Conservation (phyloP, 257 asterid genomes). For the Echites panduratus region DNA sequence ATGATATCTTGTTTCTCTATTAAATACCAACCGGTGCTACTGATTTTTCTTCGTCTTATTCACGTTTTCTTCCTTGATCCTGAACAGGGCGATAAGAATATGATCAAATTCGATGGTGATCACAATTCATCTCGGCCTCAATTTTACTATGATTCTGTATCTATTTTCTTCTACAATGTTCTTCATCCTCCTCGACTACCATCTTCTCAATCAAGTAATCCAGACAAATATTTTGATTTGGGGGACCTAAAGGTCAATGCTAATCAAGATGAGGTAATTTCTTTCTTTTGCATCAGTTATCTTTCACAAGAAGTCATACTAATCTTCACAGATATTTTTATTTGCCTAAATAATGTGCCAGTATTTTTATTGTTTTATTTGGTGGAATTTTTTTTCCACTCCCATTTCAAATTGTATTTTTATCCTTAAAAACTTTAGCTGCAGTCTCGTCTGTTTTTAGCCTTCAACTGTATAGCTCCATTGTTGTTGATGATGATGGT, state of each 20-base stretch:
- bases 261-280: conserved; percentile 65
- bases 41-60: conserved; percentile 1
- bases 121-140: conserved; percentile 98
- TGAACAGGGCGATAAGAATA: conserved; percentile 87
- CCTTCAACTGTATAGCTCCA: neutral
- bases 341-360: neutral
- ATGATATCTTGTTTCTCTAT: neutral
- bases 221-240: conserved; percentile 67
- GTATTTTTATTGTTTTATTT: too few species aligned
- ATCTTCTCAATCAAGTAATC: conserved; percentile 40
- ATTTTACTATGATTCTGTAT: conserved; percentile 80
- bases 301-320: too few species aligned
- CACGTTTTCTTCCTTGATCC: conserved; percentile 18
- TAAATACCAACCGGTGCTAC: neutral
- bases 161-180: conserved; percentile 79
- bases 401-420: neutral
- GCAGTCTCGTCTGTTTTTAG: too few species aligned
- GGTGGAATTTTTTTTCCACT: neutral
- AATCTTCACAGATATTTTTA: neutral
- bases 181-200: conserved; percentile 82
- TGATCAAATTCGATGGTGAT: conserved; percentile 93
- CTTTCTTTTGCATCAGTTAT: conserved; percentile 5
- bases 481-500: too few species aligned
- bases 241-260: conserved; percentile 61
- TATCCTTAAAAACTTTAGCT: too few species aligned